These are phyloP conservation scores for Barbatosphaeria neglecta DNA, from an alignment of 495 filamentous ascomycete genomes.

Conservation along the genomic window DNA sequence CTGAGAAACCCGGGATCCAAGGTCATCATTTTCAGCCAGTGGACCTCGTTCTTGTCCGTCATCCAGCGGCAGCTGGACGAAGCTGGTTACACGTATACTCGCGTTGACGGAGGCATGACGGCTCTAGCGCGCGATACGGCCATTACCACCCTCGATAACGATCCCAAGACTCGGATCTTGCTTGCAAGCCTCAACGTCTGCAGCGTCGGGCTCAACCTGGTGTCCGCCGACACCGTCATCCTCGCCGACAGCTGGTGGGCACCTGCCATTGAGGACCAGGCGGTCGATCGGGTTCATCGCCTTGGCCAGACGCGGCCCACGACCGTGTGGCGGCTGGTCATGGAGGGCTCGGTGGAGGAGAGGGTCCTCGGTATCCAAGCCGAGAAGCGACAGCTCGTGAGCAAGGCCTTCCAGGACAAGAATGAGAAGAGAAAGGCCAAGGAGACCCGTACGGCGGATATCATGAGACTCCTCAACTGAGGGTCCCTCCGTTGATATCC, in stretches of 20 bases:
- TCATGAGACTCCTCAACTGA: slow-evolving; percentile 26
- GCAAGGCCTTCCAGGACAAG: slow-evolving; percentile 61
- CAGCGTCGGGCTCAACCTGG: slow-evolving; percentile 80
- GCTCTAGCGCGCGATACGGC: slow-evolving; percentile 56
- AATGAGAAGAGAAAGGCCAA: slow-evolving; percentile 30
- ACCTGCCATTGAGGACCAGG: slow-evolving; percentile 87
- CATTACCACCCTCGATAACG: slow-evolving; percentile 50
- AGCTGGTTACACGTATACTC: slow-evolving; percentile 50
- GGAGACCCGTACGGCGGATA: slow-evolving; percentile 28
- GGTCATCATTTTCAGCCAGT: slow-evolving; percentile 85
- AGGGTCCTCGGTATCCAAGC: slow-evolving; percentile 70
- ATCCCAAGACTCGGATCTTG: slow-evolving; percentile 63
- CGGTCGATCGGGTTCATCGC: slow-evolving; percentile 80
- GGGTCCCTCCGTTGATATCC: background rate
- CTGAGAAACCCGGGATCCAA: slow-evolving; percentile 59
- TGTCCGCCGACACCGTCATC: slow-evolving; percentile 78
- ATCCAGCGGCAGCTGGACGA: slow-evolving; percentile 58
- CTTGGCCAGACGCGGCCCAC: slow-evolving; percentile 72
- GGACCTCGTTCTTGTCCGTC: slow-evolving; percentile 80
- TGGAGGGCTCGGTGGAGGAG: slow-evolving; percentile 82
- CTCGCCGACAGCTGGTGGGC: slow-evolving; percentile 85
- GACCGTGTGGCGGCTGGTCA: slow-evolving; percentile 70
- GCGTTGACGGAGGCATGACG: slow-evolving; percentile 78
- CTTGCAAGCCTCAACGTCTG: slow-evolving; percentile 75
- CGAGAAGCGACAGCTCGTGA: slow-evolving; percentile 70